Evolutionary conservation across 495 filamentous ascomycete species (phyloP), one percentile per base, ranked within the genome.

Genomic region (Penicillium odoratum): DNA sequence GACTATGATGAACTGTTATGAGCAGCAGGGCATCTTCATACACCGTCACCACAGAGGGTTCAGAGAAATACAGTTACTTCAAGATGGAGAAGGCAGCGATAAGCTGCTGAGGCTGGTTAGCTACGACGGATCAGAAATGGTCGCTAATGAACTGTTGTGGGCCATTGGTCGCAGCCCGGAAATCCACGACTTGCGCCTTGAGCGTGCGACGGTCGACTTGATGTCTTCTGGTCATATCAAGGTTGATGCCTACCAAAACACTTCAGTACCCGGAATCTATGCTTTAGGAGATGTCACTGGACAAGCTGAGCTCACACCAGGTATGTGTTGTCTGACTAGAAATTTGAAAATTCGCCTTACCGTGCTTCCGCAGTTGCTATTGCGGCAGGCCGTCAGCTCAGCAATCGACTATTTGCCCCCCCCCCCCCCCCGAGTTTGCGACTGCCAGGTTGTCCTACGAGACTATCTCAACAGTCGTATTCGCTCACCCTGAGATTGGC

Each of bases 1-100:
- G 53, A 87, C 85, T 48, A 82, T 96, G 62, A 88, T 84, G 7
- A 82, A 85, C 50, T 89, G 94, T 67, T 97, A 98, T 69, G 91
- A 95, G 79, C 80, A 88, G 16, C 71, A 69, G 13, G 93, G 93
- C 38, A 83, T 98, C 40, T 78, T 88, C 53, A 64, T 97, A 34
- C 91, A 96, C 82, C 92, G 88, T 69, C 69, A 81, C 42, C 89
- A 89, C 58, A 79, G 83, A 51, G 79, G 76, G 9, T 77, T 97
- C 59, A 90, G 94, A 73, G 90, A 95, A 72, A 80, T 93, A 51
- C 81, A 82, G 58, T 72, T 78, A 33, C 53, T 80, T 43, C 70
- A 69, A 21, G 75, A 80, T 33, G 78, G 77, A n/a, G 78, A 80
- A 66, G 77, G 77, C 59, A 74, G 76, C 60, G 72, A 80, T 45